Evolutionary conservation across 768 basidiomycete species (phyloP), one percentile per base, ranked within the genome.

Genomic region (Coprinellus micaceus): DNA sequence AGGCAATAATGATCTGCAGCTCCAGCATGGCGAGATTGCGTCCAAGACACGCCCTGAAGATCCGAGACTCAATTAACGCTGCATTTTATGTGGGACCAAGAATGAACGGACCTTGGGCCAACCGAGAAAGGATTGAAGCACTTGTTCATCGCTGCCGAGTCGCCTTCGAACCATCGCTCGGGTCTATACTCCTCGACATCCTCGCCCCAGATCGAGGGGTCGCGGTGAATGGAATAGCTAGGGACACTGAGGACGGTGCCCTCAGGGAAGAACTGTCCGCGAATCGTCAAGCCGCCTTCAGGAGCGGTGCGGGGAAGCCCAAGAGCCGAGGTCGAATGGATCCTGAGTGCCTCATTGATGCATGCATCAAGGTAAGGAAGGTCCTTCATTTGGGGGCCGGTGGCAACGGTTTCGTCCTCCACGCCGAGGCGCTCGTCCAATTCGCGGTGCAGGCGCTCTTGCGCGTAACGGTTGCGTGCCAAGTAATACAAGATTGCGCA

Each of bases 401-500:
- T 82, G 19, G 83, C 75, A 19, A 85, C 83, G 2, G 72, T 65
- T 64, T 88, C 86, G 57, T 86, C 86, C 54, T 79, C 77, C 2
- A 74, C 68, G 28, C 76, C 74, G 22, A 81, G 71, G 37, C 86
- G 78, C 56, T 86, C 81, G 51, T 81, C 84, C 6, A 96, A 82
- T 64, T 94, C 93, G 51, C 77, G 75, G 50, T 91, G 90, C 4
- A 97, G 80, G 61, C 86, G 89, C 37, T 67, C 72, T 63, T 94
- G 88, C 2, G 77, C 82, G 2, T 64, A 63, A 2, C 82, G 90
- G 67, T 88, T 82, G 24, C 73, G 71, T 4, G 91, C 89, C 57
- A 97, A 81, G 66, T 92, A 81, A 74, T 91, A 94, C 22, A 90
- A 79, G 65, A 95, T 93, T 11, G 92, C 93, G 62, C 91, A 94